Base-by-base conservation (phyloP, 2,329 filamentous ascomycete species). In the Xylariaceae sp. region DNA sequence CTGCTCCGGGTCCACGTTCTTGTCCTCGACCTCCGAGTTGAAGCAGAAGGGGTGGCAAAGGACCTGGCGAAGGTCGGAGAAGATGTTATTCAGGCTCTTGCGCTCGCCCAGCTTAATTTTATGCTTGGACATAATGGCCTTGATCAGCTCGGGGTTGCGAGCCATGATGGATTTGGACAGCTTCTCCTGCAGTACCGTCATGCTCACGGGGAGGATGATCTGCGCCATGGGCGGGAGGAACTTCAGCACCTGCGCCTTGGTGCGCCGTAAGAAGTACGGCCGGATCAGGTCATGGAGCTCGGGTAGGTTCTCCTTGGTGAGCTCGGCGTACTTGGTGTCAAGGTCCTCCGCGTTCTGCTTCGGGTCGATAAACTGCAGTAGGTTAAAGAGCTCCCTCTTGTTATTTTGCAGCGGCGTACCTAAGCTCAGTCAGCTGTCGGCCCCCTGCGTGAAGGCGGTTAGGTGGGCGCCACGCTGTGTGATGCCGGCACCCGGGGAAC, bases 41-140 rank as follows among this genome's bases (percentile, higher is more conserved):
- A 95, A 98, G 31, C 96, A 79, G 54, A 96, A 98, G 0, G 93
- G 92, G 58, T 98, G 93, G 44, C 90, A 95, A 2, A 98, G 68
- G 44, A 87, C 94, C 56, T 95, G 96, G 13, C 92, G 78, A 13
- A 98, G 70, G 57, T 98, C 92, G 75, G 95, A 87, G 27, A 98
- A 61, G 24, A 98, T 94, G 49, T 98, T 98, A 69, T 83, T 94
- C 37, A 96, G 63, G 42, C 79, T 90, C 26, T 84, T 80, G 5
- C 83, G 75, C 38, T 96, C 89, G 12, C 70, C 72, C 18, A 71
- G 67, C 48, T 80, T 84, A 31, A 87, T 62, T 42, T 72, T 77
- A 28, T 68, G 68, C 21, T 80, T 73, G 5, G 77, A 78, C 49
- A 96, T 89, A 29, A 98, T 87, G 0, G 89, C 77, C 45, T 81